A percentile compares a stretch with the other conserved stretches of the same genome.
Evolutionary conservation across 1,139 yeast genomes (phyloP).

Genomic region (Blastobotrys serpentis): DNA sequence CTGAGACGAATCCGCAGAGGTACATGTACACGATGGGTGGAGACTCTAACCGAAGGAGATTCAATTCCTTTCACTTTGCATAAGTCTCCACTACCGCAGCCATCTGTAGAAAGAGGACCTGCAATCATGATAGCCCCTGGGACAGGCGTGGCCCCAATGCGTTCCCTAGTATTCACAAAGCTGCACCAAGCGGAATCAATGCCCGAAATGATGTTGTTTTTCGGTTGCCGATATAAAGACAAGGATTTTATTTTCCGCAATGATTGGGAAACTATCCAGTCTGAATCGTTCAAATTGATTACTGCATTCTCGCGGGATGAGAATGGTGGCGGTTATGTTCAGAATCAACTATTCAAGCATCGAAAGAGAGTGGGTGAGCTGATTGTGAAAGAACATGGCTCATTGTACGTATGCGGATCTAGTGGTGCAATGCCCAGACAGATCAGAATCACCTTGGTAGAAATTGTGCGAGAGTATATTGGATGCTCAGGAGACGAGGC

Average conservation of each 20-base stretch:
- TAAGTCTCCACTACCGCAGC: slow-evolving; percentile 36
- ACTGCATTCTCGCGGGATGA: slow-evolving; percentile 56
- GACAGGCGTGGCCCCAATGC: slow-evolving; percentile 90
- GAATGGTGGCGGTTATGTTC: slow-evolving; percentile 60
- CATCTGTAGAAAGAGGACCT: slow-evolving; percentile 44
- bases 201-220: slow-evolving; percentile 47
- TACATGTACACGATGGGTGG: slow-evolving; percentile 77
- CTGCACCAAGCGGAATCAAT: slow-evolving; percentile 8
- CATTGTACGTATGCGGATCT: slow-evolving; percentile 82
- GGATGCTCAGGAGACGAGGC: slow-evolving; percentile 45
- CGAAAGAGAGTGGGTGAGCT: slow-evolving; percentile 50
- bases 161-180: slow-evolving; percentile 51
- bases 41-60: slow-evolving; percentile 49
- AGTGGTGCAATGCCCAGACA: slow-evolving; percentile 95
- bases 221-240: slow-evolving; percentile 68
- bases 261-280: slow-evolving; percentile 46
- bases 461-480: slow-evolving; percentile 48
- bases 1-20: slow-evolving; percentile 76
- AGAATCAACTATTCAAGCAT: slow-evolving; percentile 59
- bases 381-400: slow-evolving; percentile 55
- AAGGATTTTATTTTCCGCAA: slow-evolving; percentile 69
- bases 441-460: slow-evolving; percentile 73
- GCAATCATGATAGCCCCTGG: slow-evolving; percentile 81
- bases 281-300: slow-evolving; percentile 40
- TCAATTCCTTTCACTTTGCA: slow-evolving; percentile 56